These are phyloP conservation scores for Rhizopogon sp. DNA, from an alignment of 768 basidiomycete genomes.

Conservation along the genomic window DNA sequence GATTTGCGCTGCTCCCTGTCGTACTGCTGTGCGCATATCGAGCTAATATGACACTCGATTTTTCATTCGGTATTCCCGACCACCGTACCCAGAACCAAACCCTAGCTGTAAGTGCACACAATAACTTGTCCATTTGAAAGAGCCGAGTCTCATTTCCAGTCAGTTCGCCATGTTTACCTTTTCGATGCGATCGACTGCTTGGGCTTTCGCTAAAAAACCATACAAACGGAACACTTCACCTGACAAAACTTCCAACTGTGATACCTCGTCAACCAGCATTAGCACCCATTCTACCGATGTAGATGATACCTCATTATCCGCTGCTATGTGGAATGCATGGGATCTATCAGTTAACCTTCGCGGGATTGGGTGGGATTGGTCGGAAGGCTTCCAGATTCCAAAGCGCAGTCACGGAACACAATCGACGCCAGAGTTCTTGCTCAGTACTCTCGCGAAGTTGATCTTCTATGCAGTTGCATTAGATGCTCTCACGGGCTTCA, in stretches of 20 bases:
- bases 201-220: conserved; percentile 11
- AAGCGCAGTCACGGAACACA: conserved; percentile 6
- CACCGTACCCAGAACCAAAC: conserved; percentile 15
- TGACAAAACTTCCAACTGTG: too few species aligned
- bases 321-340: conserved; percentile 19
- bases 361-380: conserved; percentile 22
- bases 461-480: conserved; percentile 3
- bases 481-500: conserved; percentile 9
- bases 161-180: conserved; percentile 20
- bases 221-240: background rate
- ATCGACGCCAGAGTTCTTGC: conserved; percentile 13
- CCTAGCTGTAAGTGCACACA: conserved; percentile 12
- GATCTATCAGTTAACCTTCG: conserved; percentile 21
- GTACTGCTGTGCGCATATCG: conserved; percentile 41
- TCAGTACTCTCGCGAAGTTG: conserved; percentile 3
- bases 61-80: conserved; percentile 13
- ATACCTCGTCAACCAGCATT: background rate
- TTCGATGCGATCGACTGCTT: conserved; percentile 19
- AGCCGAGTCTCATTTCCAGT: conserved; percentile 1
- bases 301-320: background rate
- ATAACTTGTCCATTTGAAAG: background rate
- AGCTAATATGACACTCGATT: conserved; percentile 24
- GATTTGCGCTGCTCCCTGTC: conserved; percentile 44
- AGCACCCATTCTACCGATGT: background rate
- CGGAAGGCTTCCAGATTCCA: conserved; percentile 8